Base-by-base conservation (phyloP, 2,329 filamentous ascomycete species). In the Massarina eburnea region DNA sequence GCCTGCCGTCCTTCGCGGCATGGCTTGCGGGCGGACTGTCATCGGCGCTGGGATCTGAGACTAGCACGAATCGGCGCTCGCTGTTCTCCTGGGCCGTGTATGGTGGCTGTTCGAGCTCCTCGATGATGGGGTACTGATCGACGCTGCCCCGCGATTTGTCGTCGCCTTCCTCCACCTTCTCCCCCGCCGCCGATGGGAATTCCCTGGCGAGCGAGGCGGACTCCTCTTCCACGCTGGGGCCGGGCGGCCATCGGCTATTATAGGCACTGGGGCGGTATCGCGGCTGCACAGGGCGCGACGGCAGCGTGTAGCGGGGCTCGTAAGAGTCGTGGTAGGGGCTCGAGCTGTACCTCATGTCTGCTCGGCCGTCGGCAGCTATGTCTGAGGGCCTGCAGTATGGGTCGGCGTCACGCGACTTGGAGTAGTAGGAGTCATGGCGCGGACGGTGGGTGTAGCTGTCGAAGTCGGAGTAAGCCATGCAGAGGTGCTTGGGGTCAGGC, bases 211-310 rank as follows among this genome's bases (percentile, higher is more conserved):
- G 68, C 7, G 86, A 81, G 12, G 74, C 76, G 14, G 64, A 72
- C 65, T 89, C 87, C 62, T 91, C 86, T 64, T 91, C 87, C 38
- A 86, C 85, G 27, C 70, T 83, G 3, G 86, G 84, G 15, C 76
- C 75, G 1, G 85, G 86, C 5, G 85, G 83, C 62, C 74, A 77
- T 49, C 66, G 59, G 14, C n/a, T n/a, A n/a, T 54, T 45, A 45
- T 7, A 14, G 18, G 50, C 57, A 7, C 24, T 26, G 7, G 24
- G 24, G 24, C 24, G 24, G 10, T 26, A 26, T 26, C 7, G 6
- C 10, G 6, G 7, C 10, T 10, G 24, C 24, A 10, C 24, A 26
- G 24, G 10, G 24, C 24, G 61, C 52, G 30, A 55, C 46, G 22
- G 51, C n/a, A 49, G 55, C 52, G 57, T 17, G 56, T 59, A 51